Evolutionary conservation across 148 eudicot species (phyloP).

Genomic region (Spergularia marina): DNA sequence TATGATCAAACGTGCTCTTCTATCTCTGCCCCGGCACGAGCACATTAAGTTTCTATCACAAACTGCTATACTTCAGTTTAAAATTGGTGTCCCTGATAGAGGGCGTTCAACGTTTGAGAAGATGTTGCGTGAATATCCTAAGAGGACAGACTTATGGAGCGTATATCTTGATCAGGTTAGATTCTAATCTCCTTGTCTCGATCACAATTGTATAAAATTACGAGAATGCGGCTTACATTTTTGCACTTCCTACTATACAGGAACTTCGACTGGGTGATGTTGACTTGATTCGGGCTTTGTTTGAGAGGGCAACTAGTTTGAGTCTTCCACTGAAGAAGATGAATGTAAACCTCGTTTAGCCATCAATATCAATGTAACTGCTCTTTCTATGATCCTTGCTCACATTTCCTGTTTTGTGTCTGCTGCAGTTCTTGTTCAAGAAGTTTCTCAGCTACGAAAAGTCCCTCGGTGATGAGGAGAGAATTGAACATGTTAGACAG

Average conservation of each 20-base stretch:
- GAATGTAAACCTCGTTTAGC: conserved; percentile 45
- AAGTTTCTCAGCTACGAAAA: conserved; percentile 75
- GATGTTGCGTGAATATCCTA: conserved; percentile 65
- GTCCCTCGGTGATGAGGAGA: conserved; percentile 64
- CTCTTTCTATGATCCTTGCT: not conserved
- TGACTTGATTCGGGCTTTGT: conserved; percentile 70
- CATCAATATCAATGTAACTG: not conserved
- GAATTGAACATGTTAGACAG: conserved; percentile 52
- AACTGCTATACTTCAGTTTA: conserved; percentile 66
- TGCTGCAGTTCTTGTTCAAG: conserved; percentile 75
- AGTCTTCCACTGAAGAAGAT: conserved; percentile 84
- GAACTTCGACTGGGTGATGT: conserved; percentile 76
- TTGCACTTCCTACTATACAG: conserved; percentile 31
- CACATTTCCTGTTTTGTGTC: not conserved
- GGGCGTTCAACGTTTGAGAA: conserved; percentile 75
- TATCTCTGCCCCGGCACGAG: conserved; percentile 70
- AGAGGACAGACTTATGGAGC: conserved; percentile 81
- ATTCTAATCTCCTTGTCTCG: not conserved
- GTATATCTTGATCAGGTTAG: conserved; percentile 84
- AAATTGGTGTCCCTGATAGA: conserved; percentile 68
- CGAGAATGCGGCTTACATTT: not conserved
- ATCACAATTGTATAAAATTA: not conserved
- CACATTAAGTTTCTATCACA: conserved; percentile 77
- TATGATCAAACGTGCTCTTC: conserved; percentile 59
- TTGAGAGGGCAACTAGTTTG: conserved; percentile 79